Percentiles rank a stretch among this genome's conserved stretches.
phyloP scores from a whole-genome alignment of 441 rosid genomes.

The Caryocar brasiliense region DNA sequence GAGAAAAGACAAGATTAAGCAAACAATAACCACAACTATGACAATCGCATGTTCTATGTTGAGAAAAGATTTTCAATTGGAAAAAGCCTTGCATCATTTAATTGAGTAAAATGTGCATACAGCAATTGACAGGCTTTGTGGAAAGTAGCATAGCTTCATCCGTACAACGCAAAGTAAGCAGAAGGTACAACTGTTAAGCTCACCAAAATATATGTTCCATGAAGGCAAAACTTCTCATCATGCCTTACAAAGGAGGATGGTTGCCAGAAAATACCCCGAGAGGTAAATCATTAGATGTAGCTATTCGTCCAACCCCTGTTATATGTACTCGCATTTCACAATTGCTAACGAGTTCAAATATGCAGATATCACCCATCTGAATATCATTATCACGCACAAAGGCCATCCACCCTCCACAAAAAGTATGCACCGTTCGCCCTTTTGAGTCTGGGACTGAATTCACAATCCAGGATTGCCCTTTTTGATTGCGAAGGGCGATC shows the following conservation, averaged over 20 bases:
- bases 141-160: no score
- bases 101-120: no score
- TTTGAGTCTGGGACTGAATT: constrained; percentile 57
- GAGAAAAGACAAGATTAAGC: no score
- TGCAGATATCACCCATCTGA: constrained; percentile 48
- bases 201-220: constrained; percentile 2
- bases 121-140: no score
- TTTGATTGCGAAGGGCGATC: constrained; percentile 33
- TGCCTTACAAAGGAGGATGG: constrained; percentile 9
- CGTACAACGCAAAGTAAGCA: no score
- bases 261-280: not conserved
- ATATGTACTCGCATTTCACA: constrained; percentile 50
- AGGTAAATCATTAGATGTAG: constrained; percentile 5
- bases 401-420: constrained; percentile 68
- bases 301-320: constrained; percentile 30
- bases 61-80: no score
- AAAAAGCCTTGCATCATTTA: no score
- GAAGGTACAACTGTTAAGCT: not conserved
- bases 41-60: no score
- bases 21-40: no score
- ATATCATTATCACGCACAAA: constrained; percentile 50
- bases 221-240: not conserved
- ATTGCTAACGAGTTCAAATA: constrained; percentile 46
- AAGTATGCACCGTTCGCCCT: constrained; percentile 40
- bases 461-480: constrained; percentile 45